Conservation (phyloP, 768 basidiomycete species). For the Boletus reticuloceps region DNA sequence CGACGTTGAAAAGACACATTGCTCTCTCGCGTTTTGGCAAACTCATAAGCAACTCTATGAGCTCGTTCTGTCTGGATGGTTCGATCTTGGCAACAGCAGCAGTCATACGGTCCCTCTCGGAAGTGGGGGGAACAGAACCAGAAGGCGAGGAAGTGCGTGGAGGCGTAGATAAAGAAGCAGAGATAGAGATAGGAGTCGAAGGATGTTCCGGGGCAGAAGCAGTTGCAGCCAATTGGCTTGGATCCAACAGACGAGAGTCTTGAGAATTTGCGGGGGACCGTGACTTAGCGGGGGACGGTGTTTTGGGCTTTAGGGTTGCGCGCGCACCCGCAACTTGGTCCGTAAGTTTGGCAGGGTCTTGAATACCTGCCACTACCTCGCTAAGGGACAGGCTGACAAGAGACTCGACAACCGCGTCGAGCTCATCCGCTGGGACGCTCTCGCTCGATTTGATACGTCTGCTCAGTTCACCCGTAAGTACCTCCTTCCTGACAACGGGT, state of each 20-base stretch:
- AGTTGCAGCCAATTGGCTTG: slow-evolving; percentile 62
- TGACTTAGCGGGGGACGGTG: slow-evolving; percentile 47
- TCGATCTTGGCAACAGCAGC: slow-evolving; percentile 67
- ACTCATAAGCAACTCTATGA: slow-evolving; percentile 80
- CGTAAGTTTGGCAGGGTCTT: slow-evolving; percentile 63
- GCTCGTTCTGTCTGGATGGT: slow-evolving; percentile 53
- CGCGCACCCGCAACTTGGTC: slow-evolving; percentile 55
- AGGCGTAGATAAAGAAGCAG: slow-evolving; percentile 72
- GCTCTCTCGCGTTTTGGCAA: slow-evolving; percentile 87
- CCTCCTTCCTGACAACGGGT: slow-evolving; percentile 84
- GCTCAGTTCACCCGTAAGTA: slow-evolving; percentile 78
- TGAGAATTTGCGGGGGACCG: slow-evolving; percentile 58
- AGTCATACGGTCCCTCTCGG: slow-evolving; percentile 74
- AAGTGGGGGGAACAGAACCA: slow-evolving; percentile 54
- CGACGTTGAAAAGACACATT: slow-evolving; percentile 86
- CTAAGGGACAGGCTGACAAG: slow-evolving; percentile 69
- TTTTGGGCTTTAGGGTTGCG: slow-evolving; percentile 33
- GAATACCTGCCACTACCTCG: slow-evolving; percentile 74
- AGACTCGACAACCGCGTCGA: slow-evolving; percentile 68
- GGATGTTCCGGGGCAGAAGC: slow-evolving; percentile 91
- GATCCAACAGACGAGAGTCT: slow-evolving; percentile 68
- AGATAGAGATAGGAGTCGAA: slow-evolving; percentile 78
- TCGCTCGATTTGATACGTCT: slow-evolving; percentile 65
- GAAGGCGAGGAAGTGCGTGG: slow-evolving; percentile 82
- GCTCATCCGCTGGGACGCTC: slow-evolving; percentile 50